These are phyloP conservation scores for Phytophthora crassamura DNA, from an alignment of 352 stramenopile species.

Conservation along the genomic window DNA sequence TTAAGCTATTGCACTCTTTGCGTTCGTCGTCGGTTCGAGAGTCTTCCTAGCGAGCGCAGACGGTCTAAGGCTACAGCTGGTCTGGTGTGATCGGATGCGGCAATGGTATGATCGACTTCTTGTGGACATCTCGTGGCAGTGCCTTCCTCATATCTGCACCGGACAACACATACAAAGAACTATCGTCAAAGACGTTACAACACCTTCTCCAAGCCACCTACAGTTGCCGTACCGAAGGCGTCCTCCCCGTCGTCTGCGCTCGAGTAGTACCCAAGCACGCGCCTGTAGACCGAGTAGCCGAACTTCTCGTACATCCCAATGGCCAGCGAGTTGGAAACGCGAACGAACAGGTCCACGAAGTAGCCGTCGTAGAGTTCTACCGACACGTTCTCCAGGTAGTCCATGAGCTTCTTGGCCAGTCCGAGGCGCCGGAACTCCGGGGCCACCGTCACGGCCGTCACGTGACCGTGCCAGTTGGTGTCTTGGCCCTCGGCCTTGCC, in stretches of 20 bases:
- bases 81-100: slow-evolving; percentile 86
- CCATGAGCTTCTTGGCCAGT: slow-evolving; percentile 95
- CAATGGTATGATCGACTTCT: slow-evolving; percentile 92
- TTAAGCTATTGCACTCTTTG: slow-evolving; percentile 28
- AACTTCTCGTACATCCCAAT: slow-evolving; percentile 95
- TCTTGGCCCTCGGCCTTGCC: slow-evolving; percentile 95
- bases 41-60: too few relatives aligned
- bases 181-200: not conserved
- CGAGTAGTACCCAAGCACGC: slow-evolving; percentile 93
- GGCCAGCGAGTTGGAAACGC: slow-evolving; percentile 94
- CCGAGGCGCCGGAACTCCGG: slow-evolving; percentile 94
- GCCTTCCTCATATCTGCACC: slow-evolving; percentile 93
- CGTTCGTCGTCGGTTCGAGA: not conserved
- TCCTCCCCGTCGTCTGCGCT: slow-evolving; percentile 85
- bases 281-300: slow-evolving; percentile 93
- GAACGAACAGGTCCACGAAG: slow-evolving; percentile 99
- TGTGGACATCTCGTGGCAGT: slow-evolving; percentile 86
- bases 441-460: slow-evolving; percentile 98
- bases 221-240: slow-evolving; percentile 76
- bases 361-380: slow-evolving; percentile 92
- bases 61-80: slow-evolving; percentile 49
- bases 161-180: slow-evolving; percentile 6
- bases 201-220: not conserved
- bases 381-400: slow-evolving; percentile 92
- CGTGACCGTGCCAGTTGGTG: slow-evolving; percentile 97